phyloP scores from a whole-genome alignment of 208 protist species.

The Tritrichomonas musculus region DNA sequence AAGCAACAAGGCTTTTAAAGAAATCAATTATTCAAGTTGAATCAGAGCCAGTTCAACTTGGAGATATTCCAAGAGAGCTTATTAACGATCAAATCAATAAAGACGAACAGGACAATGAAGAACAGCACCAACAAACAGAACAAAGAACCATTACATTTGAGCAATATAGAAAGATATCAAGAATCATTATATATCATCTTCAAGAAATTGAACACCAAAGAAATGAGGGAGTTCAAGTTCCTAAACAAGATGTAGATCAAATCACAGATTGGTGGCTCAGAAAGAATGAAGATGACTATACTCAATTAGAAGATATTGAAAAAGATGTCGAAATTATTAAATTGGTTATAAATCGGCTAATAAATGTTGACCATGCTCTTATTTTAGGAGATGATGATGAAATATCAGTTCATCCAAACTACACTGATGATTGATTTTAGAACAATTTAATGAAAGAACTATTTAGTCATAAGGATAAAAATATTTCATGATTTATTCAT shows the following conservation, averaged over 20 bases:
- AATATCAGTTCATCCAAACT: slow-evolving; percentile 28
- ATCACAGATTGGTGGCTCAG: background rate
- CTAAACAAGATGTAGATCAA: background rate
- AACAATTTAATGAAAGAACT: too few relatives aligned
- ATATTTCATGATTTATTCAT: too few relatives aligned
- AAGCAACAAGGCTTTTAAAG: slow-evolving; percentile 64
- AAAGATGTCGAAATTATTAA: background rate
- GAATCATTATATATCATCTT: background rate
- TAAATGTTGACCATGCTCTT: slow-evolving; percentile 20
- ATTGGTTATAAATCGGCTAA: background rate
- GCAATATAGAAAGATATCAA: background rate
- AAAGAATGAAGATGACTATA: background rate
- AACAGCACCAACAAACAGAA: background rate
- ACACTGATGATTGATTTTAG: background rate
- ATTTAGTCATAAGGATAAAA: too few relatives aligned
- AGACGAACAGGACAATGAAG: background rate
- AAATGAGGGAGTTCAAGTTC: background rate
- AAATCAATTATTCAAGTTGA: slow-evolving; percentile 65
- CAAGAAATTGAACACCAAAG: background rate
- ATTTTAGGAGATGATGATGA: background rate
- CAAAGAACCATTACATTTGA: background rate
- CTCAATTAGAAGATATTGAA: background rate
- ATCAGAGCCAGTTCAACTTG: background rate
- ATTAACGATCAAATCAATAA: background rate
- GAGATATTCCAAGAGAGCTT: background rate